Evolutionary conservation across 2,329 filamentous ascomycete species (phyloP).

Genomic region (Colletotrichum cuscutae): DNA sequence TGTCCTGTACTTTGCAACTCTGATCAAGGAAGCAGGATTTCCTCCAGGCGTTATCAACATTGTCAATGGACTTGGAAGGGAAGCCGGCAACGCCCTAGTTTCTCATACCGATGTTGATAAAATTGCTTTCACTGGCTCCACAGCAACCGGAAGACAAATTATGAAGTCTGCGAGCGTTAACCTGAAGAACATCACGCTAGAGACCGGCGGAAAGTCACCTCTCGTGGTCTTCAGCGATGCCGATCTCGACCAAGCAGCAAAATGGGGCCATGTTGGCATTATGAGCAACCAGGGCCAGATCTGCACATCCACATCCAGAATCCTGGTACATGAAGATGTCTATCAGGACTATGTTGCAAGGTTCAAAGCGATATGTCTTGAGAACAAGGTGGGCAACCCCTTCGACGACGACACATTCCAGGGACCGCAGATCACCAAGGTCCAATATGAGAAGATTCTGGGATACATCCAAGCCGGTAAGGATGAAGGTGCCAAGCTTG

Average conservation of each 20-base stretch:
- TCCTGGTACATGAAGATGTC: constrained; percentile 70
- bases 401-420: constrained; percentile 77
- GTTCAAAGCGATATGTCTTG: constrained; percentile 68
- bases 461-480: constrained; percentile 77
- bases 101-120: constrained; percentile 78
- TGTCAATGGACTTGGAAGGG: constrained; percentile 75
- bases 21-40: constrained; percentile 80
- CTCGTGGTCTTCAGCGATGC: constrained; percentile 73
- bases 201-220: constrained; percentile 75
- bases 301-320: constrained; percentile 72
- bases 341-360: constrained; percentile 71
- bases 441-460: constrained; percentile 77
- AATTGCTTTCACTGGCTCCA: constrained; percentile 83
- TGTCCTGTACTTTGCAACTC: constrained; percentile 71
- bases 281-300: constrained; percentile 73
- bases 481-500: constrained; percentile 74
- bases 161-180: constrained; percentile 79
- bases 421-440: constrained; percentile 78
- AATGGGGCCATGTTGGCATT: constrained; percentile 61
- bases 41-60: constrained; percentile 83
- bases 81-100: constrained; percentile 75
- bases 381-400: constrained; percentile 75
- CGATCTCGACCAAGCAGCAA: constrained; percentile 75
- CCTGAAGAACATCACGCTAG: constrained; percentile 73
- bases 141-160: constrained; percentile 76